Percentiles rank a stretch among this genome's conserved stretches.
phyloP scores from a whole-genome alignment of 345 rosid species.

The Eucalyptus shirleyi region DNA sequence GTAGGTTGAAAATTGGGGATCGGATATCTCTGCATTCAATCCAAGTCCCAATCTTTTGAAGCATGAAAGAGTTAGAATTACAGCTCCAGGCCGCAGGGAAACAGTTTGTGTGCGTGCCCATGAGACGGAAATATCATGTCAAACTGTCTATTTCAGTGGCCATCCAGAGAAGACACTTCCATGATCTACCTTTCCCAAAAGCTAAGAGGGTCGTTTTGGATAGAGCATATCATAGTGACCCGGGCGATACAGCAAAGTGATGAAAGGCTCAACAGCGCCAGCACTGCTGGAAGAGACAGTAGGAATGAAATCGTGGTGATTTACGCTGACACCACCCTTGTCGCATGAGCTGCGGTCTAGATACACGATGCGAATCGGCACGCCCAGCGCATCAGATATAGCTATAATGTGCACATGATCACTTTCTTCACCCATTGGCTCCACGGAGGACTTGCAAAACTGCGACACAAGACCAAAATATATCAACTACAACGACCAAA shows the following conservation, averaged over 20 bases:
- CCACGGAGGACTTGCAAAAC: slow-evolving; percentile 99
- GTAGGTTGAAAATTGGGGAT: background rate
- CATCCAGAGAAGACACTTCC: background rate
- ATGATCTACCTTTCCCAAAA: background rate
- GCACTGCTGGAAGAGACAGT: slow-evolving; percentile 12
- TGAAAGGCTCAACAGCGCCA: slow-evolving; percentile 41
- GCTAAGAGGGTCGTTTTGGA: slow-evolving; percentile 32
- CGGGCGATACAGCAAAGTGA: slow-evolving; percentile 88
- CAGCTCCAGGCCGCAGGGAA: background rate
- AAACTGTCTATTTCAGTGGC: background rate
- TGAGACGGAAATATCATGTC: background rate
- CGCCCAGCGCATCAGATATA: slow-evolving; percentile 85
- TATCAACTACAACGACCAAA: background rate
- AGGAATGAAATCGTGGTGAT: slow-evolving; percentile 92
- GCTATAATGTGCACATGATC: slow-evolving; percentile 98
- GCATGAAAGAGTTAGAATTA: background rate
- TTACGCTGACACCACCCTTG: slow-evolving; percentile 54
- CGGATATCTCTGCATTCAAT: background rate
- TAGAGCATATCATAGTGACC: slow-evolving; percentile 99
- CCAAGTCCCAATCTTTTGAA: background rate
- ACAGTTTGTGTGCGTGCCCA: background rate
- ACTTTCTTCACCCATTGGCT: slow-evolving; percentile 99
- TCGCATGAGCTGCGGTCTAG: slow-evolving; percentile 96
- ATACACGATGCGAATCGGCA: slow-evolving; percentile 85
- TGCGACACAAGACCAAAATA: slow-evolving; percentile 13